Evolutionary conservation across 257 asterid species (phyloP).

Genomic region (Handroanthus guayacan): DNA sequence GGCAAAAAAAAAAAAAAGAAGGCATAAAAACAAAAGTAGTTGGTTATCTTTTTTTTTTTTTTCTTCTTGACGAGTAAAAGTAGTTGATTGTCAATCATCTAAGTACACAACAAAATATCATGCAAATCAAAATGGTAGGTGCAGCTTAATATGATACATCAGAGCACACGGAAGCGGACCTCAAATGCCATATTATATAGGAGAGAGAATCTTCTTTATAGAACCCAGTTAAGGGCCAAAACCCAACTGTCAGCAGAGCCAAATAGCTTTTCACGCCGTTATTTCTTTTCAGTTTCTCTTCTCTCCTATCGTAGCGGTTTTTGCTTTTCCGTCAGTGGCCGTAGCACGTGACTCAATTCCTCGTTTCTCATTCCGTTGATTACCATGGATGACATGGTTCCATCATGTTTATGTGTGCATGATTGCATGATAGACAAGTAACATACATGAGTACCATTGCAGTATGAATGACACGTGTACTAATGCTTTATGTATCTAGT

Average conservation of each 20-base stretch:
- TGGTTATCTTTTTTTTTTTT: too few relatives aligned
- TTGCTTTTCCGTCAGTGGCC: constrained; percentile 39
- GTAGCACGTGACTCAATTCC: constrained; percentile 45
- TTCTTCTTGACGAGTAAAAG: too few relatives aligned
- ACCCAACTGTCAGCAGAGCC: constrained; percentile 50
- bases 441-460: background rate
- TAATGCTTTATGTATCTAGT: background rate
- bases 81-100: too few relatives aligned
- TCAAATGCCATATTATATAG: constrained; percentile 47
- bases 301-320: constrained; percentile 25
- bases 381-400: background rate
- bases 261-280: constrained; percentile 52
- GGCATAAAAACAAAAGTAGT: too few relatives aligned
- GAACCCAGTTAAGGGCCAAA: constrained; percentile 42
- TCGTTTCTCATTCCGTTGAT: constrained; percentile 38
- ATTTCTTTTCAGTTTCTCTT: constrained; percentile 19
- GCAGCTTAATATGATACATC: constrained; percentile 23
- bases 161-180: constrained; percentile 35
- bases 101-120: too few relatives aligned
- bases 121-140: background rate
- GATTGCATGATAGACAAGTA: background rate
- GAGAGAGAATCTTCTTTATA: constrained; percentile 47
- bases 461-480: background rate
- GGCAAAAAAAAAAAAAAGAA: too few relatives aligned
- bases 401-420: background rate